Conservation (phyloP, 2,329 filamentous ascomycete species). For the Thyridium curvatum region DNA sequence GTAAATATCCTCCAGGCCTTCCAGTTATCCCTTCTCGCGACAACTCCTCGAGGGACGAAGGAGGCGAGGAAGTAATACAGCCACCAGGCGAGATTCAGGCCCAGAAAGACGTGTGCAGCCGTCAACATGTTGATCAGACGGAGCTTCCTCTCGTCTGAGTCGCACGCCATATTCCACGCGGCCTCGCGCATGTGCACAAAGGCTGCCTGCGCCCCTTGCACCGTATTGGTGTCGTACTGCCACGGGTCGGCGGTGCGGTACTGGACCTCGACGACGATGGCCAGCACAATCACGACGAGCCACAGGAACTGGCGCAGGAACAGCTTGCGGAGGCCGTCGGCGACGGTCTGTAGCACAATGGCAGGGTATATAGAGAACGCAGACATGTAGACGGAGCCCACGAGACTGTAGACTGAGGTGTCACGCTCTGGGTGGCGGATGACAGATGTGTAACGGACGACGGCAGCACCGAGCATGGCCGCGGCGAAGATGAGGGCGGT, state of each 20-base stretch:
- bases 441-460: conserved; percentile 9
- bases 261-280: conserved; percentile 6
- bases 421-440: conserved; percentile 7
- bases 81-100: conserved; percentile 9
- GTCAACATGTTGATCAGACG: conserved; percentile 2
- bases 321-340: conserved; percentile 7
- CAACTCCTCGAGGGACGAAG: no score
- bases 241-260: neutral
- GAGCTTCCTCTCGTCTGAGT: neutral
- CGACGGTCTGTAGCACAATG: conserved; percentile 10
- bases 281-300: conserved; percentile 11
- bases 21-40: no score
- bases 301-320: conserved; percentile 13
- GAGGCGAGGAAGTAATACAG: conserved; percentile 5
- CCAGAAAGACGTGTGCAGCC: conserved; percentile 7
- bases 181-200: neutral
- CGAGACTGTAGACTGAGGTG: conserved; percentile 12
- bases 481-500: conserved; percentile 12
- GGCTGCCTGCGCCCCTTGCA: neutral
- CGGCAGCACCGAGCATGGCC: conserved; percentile 7
- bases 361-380: conserved; percentile 13
- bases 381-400: conserved; percentile 12
- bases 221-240: neutral
- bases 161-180: conserved; percentile 5
- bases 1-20: conserved; percentile 3